Base-by-base conservation (phyloP, 1,284 basidiomycete species). In the Sutorius eximius region DNA sequence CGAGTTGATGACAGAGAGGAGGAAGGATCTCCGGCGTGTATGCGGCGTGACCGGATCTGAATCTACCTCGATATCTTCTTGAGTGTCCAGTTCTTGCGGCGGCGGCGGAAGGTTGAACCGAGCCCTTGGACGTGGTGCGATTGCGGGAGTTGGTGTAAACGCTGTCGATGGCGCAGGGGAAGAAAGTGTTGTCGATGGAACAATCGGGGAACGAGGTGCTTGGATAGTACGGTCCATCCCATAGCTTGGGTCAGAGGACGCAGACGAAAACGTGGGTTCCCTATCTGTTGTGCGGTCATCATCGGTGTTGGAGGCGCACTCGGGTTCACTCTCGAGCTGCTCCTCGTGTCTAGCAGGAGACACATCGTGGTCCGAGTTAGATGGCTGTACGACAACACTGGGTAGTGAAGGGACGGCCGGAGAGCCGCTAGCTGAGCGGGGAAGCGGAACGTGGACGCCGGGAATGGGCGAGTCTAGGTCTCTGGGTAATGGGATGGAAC, bases 1-100 rank as follows among this genome's bases (percentile, higher is more conserved):
- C 3, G 87, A 89, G 66, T 91, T 87, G 65, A 91, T 88, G 18
- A 91, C 84, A 5, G 84, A 84, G 34, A 91, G 77, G 6, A 91
- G 78, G 73, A 91, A 91, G 0, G 88, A 89, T 18, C 82, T 79
- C 42, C 86, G 82, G 57, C 86, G 82, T 12, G 83, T 80, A 55
- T 82, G 75, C 1, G 89, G 89, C 2, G 89, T 91, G 22, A 82
- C 63, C 0, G 72, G 74, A 40, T 76, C 70, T 18, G 70, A 64
- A 16, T 70, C 63, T 32, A 63, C 55, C n/a, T 65, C 67, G 10
- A 58, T 46, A 7, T 61, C 62, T 22, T 66, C 67, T 38, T 64
- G 62, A 3, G 65, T 61, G 16, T 70, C 62, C 34, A 72, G 59
- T 32, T 80, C 73, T 24, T 66, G 59, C 5, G 75, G 71, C 27